These are phyloP conservation scores for Tolypocladium pustulatum DNA, from an alignment of 2,329 filamentous ascomycete genomes.

Conservation along the genomic window DNA sequence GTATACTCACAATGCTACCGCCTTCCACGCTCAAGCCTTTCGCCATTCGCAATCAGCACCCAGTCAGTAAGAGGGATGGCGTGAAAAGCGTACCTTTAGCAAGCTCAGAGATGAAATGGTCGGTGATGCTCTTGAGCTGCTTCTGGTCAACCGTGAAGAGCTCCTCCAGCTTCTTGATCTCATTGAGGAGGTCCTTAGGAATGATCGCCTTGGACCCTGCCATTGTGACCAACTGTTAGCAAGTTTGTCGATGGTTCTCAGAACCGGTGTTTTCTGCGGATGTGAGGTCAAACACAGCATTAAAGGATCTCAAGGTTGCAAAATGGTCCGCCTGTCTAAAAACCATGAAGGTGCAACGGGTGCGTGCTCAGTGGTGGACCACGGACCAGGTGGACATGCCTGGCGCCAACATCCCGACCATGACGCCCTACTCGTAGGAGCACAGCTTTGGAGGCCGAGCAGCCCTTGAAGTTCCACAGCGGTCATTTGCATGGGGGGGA, in stretches of 20 bases:
- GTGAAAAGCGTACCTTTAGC: conserved; percentile 52
- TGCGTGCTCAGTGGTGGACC: neutral
- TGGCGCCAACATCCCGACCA: neutral
- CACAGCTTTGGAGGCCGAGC: neutral
- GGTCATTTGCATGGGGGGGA: neutral
- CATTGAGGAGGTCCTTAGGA: conserved; percentile 67
- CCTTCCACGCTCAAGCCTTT: conserved; percentile 75
- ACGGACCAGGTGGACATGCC: neutral
- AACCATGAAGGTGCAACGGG: neutral
- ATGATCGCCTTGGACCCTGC: conserved; percentile 84
- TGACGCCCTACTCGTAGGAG: neutral
- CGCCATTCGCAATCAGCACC: neutral
- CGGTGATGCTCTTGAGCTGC: conserved; percentile 82
- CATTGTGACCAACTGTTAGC: conserved; percentile 10
- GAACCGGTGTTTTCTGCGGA: neutral
- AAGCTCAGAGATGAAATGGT: conserved; percentile 83
- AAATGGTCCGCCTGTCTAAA: no score
- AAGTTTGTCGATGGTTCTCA: neutral
- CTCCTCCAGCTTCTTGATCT: conserved; percentile 78
- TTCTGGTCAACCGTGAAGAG: conserved; percentile 66
- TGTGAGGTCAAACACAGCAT: neutral
- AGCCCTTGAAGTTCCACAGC: neutral
- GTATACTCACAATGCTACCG: conserved; percentile 71
- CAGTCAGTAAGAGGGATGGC: neutral
- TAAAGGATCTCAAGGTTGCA: neutral